Evolutionary conservation across 2,329 filamentous ascomycete genomes (phyloP).

Genomic region (Curvularia spicifera): DNA sequence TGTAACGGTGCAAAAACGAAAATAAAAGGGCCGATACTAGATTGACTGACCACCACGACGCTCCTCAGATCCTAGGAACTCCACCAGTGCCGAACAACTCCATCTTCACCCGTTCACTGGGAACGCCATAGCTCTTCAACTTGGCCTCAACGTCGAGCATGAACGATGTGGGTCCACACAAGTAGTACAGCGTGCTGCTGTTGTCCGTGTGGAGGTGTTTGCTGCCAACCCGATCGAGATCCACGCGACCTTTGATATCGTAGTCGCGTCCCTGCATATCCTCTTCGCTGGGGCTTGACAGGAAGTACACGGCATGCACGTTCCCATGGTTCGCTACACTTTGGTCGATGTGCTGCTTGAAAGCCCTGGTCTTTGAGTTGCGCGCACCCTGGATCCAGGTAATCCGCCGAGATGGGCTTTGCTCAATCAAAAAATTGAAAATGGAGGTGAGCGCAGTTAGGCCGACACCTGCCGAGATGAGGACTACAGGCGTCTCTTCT

Average conservation of each 20-base stretch:
- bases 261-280: slow-evolving; percentile 63
- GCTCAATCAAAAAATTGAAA: slow-evolving; percentile 59
- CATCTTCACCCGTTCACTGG: slow-evolving; percentile 65
- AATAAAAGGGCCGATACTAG: slow-evolving; percentile 3
- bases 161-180: slow-evolving; percentile 74
- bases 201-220: slow-evolving; percentile 65
- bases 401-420: slow-evolving; percentile 55
- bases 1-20: not conserved
- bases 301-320: slow-evolving; percentile 64
- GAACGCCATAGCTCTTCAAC: slow-evolving; percentile 64
- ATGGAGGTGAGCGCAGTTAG: slow-evolving; percentile 71
- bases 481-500: slow-evolving; percentile 62
- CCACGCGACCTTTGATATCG: slow-evolving; percentile 64
- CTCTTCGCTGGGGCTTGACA: slow-evolving; percentile 56
- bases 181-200: slow-evolving; percentile 67
- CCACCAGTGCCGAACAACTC: slow-evolving; percentile 65
- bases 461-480: slow-evolving; percentile 73
- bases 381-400: slow-evolving; percentile 69
- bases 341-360: slow-evolving; percentile 58
- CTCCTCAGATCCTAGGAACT: slow-evolving; percentile 37
- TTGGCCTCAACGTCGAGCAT: slow-evolving; percentile 67
- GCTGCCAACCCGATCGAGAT: slow-evolving; percentile 62
- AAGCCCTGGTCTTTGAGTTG: slow-evolving; percentile 60
- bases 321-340: slow-evolving; percentile 55
- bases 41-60: not conserved